Conservation (phyloP, 192 early-diverging fungal genomes). For the Lobosporangium transversale region DNA sequence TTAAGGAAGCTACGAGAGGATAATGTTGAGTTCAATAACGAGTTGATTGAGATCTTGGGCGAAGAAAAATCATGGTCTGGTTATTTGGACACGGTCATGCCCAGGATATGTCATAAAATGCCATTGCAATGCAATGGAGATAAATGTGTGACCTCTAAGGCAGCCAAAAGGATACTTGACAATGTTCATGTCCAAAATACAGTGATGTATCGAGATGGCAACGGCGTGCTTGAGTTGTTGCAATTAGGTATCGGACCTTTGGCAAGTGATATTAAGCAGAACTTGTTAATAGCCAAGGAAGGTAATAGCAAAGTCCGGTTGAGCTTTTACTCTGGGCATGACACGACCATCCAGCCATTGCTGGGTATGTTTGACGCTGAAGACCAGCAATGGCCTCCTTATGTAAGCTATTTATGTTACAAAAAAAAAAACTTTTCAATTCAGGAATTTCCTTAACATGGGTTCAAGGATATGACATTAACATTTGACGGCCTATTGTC, state of each 20-base stretch:
- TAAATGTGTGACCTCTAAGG: constrained; percentile 16
- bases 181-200: constrained; percentile 24
- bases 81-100: constrained; percentile 44
- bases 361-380: constrained; percentile 26
- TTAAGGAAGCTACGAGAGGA: constrained; percentile 20
- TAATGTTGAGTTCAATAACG: constrained; percentile 15
- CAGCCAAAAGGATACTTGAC: constrained; percentile 7
- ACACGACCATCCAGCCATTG: constrained; percentile 36
- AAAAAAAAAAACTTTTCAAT: neutral
- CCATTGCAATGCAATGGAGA: constrained; percentile 24
- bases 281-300: constrained; percentile 25
- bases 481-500: neutral
- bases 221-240: constrained; percentile 25
- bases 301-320: constrained; percentile 13
- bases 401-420: constrained; percentile 14
- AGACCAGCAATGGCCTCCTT: constrained; percentile 46
- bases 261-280: constrained; percentile 33
- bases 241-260: constrained; percentile 40
- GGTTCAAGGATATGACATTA: neutral
- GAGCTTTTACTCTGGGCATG: constrained; percentile 39
- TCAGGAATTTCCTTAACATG: neutral
- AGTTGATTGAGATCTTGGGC: constrained; percentile 23
- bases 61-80: constrained; percentile 27
- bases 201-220: constrained; percentile 24
- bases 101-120: constrained; percentile 30